These are phyloP conservation scores for Raphidocelis subcapitata DNA, from an alignment of 139 green algal species.

Conservation along the genomic window DNA sequence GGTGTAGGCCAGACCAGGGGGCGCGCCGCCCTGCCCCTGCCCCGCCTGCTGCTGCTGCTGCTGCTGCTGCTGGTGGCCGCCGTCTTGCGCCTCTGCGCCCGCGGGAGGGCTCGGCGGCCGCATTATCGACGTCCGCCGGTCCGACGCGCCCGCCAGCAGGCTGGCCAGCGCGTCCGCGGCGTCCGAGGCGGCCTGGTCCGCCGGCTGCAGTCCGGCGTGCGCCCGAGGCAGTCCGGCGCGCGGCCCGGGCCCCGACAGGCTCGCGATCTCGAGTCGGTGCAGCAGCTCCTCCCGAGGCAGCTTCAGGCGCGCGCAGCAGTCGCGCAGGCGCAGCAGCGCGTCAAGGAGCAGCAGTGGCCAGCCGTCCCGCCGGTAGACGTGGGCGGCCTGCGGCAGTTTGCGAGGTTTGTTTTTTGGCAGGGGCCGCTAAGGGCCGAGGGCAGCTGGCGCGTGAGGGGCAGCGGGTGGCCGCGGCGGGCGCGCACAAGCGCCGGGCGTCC, in stretches of 20 bases:
- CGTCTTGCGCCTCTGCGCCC: neutral
- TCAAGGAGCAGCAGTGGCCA: constrained; percentile 51
- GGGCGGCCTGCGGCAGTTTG: neutral
- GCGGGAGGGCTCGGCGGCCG: too few species aligned
- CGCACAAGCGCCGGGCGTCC: too few species aligned
- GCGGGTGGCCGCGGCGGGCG: neutral
- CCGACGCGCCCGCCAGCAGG: constrained; percentile 6
- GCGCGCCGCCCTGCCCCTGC: neutral
- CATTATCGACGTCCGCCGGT: neutral
- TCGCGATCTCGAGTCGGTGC: constrained; percentile 58
- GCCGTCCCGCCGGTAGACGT: constrained; percentile 30
- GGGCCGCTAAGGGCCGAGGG: neutral
- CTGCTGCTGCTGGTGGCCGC: constrained; percentile 10
- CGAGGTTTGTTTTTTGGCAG: neutral
- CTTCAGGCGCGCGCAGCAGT: constrained; percentile 51
- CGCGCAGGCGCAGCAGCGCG: constrained; percentile 44
- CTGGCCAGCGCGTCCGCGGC: constrained; percentile 9
- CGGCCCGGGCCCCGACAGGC: too few species aligned
- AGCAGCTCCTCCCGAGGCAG: constrained; percentile 44
- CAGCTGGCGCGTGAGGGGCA: neutral
- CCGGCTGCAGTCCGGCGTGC: constrained; percentile 3
- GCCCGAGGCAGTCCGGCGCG: constrained; percentile 14
- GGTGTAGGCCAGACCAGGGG: constrained; percentile 1
- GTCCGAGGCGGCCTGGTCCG: neutral
- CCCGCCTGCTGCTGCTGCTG: neutral